Evolutionary conservation across 2,329 filamentous ascomycete species (phyloP).

Genomic region (Thyridium curvatum): DNA sequence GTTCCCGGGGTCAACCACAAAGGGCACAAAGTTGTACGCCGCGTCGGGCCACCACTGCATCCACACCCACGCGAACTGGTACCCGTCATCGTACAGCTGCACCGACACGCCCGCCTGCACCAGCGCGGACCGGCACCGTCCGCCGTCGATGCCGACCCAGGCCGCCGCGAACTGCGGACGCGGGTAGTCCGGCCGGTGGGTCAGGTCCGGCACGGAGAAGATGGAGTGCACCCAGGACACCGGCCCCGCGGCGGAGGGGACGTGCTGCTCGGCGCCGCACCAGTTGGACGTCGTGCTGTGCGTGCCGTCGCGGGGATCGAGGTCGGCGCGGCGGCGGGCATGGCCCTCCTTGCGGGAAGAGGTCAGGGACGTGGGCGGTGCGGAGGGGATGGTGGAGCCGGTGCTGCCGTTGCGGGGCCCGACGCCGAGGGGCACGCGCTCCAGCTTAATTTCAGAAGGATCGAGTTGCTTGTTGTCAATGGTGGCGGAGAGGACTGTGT

Average conservation of each 20-base stretch:
- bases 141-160: slow-evolving; percentile 24
- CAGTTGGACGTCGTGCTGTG: no score
- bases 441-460: no score
- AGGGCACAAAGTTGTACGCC: slow-evolving; percentile 16
- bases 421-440: no score
- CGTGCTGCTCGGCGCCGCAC: slow-evolving; percentile 18
- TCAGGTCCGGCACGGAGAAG: slow-evolving; percentile 18
- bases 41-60: slow-evolving; percentile 23
- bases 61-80: slow-evolving; percentile 15
- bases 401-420: no score
- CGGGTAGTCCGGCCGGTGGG: slow-evolving; percentile 8
- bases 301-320: no score
- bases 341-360: no score
- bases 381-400: no score
- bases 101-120: slow-evolving; percentile 21
- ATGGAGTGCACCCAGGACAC: slow-evolving; percentile 15
- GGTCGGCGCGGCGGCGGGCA: no score
- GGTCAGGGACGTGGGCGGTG: no score
- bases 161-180: slow-evolving; percentile 18
- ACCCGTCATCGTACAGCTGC: slow-evolving; percentile 2
- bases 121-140: slow-evolving; percentile 16
- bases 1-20: slow-evolving; percentile 19
- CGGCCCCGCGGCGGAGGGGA: slow-evolving; percentile 6
- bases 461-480: no score
- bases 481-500: no score